Evolutionary conservation across 2,329 filamentous ascomycete species (phyloP), one percentile per base, ranked within the genome.

Genomic region (Exophiala viscosa): DNA sequence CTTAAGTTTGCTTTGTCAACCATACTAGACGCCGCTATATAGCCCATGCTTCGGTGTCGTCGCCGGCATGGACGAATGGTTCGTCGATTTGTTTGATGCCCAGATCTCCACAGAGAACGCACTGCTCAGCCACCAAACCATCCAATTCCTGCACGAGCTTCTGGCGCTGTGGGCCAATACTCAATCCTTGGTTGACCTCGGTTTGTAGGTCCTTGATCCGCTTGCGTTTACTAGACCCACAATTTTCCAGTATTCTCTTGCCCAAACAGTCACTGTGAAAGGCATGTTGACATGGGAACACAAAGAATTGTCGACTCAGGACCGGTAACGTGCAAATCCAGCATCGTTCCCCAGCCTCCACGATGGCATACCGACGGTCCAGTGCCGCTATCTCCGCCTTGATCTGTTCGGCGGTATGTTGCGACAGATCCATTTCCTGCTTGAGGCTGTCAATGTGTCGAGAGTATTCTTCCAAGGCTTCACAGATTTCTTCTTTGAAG

Each of bases 401-500:
- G 72, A 99, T 97, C 64, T 96, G 90, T 28, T 85, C 82, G 0
- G 93, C 92, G 11, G 93, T 97, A 56, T 85, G 83, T 8, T 90
- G 88, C 3, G 86, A 90, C 66, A 96, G 90, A 68, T 99, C 93
- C 93, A 99, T 99, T 69, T 97, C 92, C 60, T 86, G 84, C 66
- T 91, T 90, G 35, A 99, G 75, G 1, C 77, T 78, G 65, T 97
- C 93, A 61, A 99, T 99, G 61, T 89, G 90, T 34, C 88, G 86
- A 42, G 85, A 88, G 73, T 99, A 99, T 59, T 95, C 88, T 70
- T 99, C 93, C 1, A 99, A 79, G 1, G 95, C 93, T 0, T 83
- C 78, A 72, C 93, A 99, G 34, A 99, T 97, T 68, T 99, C 93
- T 59, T 97, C 91, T 67, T 97, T 96, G 79, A 99, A 99, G 69